Base-by-base conservation (phyloP, 805 yeast species). In the Candida patagonica region DNA sequence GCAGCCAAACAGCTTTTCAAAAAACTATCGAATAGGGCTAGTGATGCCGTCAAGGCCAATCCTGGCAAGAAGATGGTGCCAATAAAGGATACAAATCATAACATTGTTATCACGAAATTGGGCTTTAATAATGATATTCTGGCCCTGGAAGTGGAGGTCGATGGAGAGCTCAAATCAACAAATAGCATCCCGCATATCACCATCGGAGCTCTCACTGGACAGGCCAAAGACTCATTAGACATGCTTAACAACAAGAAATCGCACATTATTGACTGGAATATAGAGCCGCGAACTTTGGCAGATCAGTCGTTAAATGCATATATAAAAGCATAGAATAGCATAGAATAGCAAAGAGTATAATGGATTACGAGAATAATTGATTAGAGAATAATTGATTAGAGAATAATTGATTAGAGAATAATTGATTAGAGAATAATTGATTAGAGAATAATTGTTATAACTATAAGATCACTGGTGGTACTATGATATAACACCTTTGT, bases 151-250 rank as follows among this genome's bases (percentile, higher is more conserved):
- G 83, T 76, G 1, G 62, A 63, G 6, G 32, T 30, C 2, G 41
- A 40, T n/a, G 44, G 19, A 24, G 46, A 6, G 35, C 54, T 32
- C 26, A 45, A 32, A 4, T 57, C 68, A 6, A 65, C 67, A 0
- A 73, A 76, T 42, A 55, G 60, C 38, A 56, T 58, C 43, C 66
- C 80, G 0, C 96, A 88, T 55, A 71, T 87, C 31, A 88, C 96
- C 0, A 53, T 85, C 10, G 95, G 88, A 0, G 73, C 84, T 0
- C 52, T 62, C 1, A 62, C 63, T 0, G 63, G 71, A 2, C 63
- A 58, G 38, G 77, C 92, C 0, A 55, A 63, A 19, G 71, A 74
- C 47, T 72, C 88, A 1, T 77, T 78, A 44, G 46, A 30, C 2
- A 49, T 67, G 48, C 42, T 68, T 9, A 46, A 29, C 5, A 32